These are phyloP conservation scores for Flammula alnicola DNA, from an alignment of 1,284 basidiomycete genomes.

Conservation along the genomic window DNA sequence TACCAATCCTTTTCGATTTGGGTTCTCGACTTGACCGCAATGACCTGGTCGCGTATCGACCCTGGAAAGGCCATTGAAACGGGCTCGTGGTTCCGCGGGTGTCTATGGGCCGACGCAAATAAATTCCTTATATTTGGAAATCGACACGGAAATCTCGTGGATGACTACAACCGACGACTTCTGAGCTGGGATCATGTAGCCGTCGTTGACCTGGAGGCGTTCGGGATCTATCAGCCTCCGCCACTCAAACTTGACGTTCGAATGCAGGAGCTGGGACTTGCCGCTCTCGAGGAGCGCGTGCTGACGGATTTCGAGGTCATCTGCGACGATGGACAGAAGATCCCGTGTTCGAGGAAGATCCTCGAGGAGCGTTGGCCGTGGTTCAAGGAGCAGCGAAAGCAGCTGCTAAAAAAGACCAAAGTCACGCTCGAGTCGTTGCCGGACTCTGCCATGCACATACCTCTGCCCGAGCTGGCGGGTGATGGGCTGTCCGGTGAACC, in stretches of 20 bases:
- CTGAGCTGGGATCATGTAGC: slow-evolving; percentile 92
- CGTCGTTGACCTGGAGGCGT: slow-evolving; percentile 89
- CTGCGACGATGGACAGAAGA: slow-evolving; percentile 86
- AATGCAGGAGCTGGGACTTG: slow-evolving; percentile 79
- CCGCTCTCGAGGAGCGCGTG: slow-evolving; percentile 77
- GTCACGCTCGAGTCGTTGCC: slow-evolving; percentile 62
- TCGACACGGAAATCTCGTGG: slow-evolving; percentile 82
- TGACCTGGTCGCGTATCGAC: slow-evolving; percentile 87
- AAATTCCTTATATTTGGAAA: slow-evolving; percentile 91
- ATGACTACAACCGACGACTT: slow-evolving; percentile 89
- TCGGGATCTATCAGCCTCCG: slow-evolving; percentile 91
- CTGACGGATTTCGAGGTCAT: slow-evolving; percentile 89
- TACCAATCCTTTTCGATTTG: slow-evolving; percentile 91
- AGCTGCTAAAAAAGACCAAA: slow-evolving; percentile 60
- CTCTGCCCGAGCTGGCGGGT: slow-evolving; percentile 62
- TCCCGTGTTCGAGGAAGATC: slow-evolving; percentile 81
- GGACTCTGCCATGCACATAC: slow-evolving; percentile 57
- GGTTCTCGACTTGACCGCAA: slow-evolving; percentile 80
- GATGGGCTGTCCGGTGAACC: slow-evolving; percentile 47
- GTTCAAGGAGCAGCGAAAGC: slow-evolving; percentile 78
- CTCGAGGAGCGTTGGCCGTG: slow-evolving; percentile 92
- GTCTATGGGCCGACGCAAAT: slow-evolving; percentile 79
- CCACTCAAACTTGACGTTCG: slow-evolving; percentile 66
- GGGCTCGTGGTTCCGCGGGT: slow-evolving; percentile 90
- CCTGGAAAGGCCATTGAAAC: slow-evolving; percentile 76